Conservation (phyloP, 257 asterid species). For the Parsonsia alboflavescens region DNA sequence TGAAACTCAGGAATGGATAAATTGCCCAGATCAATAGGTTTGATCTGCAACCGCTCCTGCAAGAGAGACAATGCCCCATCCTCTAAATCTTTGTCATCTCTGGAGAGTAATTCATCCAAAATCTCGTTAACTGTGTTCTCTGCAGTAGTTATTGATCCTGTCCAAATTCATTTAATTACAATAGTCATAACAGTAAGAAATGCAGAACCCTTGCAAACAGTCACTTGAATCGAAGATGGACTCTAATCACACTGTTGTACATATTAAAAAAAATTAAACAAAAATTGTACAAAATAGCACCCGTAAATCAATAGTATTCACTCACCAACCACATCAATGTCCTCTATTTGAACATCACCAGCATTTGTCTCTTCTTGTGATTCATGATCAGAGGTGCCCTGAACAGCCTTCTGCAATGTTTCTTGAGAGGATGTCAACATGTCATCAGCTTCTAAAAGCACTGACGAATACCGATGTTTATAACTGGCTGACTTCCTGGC, state of each 20-base stretch:
- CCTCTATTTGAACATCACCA: conserved; percentile 34
- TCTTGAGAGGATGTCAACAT: conserved; percentile 41
- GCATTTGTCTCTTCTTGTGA: conserved; percentile 25
- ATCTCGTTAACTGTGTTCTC: conserved; percentile 28
- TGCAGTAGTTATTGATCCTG: conserved; percentile 40
- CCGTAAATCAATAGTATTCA: conserved; percentile 16
- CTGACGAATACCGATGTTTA: conserved; percentile 49
- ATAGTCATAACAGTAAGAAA: not conserved
- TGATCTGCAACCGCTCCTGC: conserved; percentile 65
- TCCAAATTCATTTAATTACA: conserved; percentile 14
- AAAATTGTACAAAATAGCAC: not conserved
- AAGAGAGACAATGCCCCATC: conserved; percentile 51
- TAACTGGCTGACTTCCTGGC: conserved; percentile 50
- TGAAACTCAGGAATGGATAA: conserved; percentile 37
- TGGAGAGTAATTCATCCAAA: conserved; percentile 52
- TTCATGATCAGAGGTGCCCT: conserved; percentile 27
- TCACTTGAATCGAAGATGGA: not conserved
- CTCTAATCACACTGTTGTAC: not conserved
- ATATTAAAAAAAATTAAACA: conserved; percentile 1
- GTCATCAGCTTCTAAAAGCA: conserved; percentile 38
- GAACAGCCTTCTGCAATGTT: conserved; percentile 27
- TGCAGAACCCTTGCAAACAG: not conserved
- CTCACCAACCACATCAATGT: conserved; percentile 55
- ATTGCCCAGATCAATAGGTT: conserved; percentile 50
- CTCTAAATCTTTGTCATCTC: conserved; percentile 48